Conservation (phyloP, 768 basidiomycete species). For the Leccinum incarnatum region DNA sequence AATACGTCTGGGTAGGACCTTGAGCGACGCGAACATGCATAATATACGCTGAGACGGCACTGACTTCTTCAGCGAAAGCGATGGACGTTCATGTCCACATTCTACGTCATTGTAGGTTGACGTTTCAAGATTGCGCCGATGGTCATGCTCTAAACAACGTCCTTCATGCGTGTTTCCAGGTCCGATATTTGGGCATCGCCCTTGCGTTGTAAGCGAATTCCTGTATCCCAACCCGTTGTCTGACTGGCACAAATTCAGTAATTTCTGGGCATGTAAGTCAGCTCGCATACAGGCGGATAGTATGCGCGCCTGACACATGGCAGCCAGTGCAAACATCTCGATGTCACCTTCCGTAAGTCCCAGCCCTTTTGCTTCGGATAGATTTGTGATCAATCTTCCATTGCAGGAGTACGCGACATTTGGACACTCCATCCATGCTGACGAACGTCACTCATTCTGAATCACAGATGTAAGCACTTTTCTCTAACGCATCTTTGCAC, state of each 20-base stretch:
- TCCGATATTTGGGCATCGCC: constrained; percentile 17
- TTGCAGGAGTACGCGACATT: constrained; percentile 10
- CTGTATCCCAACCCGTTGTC: background rate
- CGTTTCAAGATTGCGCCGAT: background rate
- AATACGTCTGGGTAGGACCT: constrained; percentile 21
- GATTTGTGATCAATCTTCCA: background rate
- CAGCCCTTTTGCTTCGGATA: background rate
- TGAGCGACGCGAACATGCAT: background rate
- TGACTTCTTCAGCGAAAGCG: constrained; percentile 1
- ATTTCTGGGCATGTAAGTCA: constrained; percentile 18
- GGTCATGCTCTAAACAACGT: background rate
- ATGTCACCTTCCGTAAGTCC: constrained; percentile 15
- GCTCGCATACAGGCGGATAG: background rate
- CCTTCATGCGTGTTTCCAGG: background rate
- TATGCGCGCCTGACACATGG: background rate
- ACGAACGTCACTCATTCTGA: background rate
- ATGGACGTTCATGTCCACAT: constrained; percentile 14
- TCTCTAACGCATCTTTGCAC: background rate
- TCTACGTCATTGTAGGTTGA: constrained; percentile 16
- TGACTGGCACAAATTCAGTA: constrained; percentile 1
- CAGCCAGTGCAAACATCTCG: constrained; percentile 19
- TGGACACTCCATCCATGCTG: background rate
- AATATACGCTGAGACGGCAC: background rate
- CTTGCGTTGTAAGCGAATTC: constrained; percentile 13
- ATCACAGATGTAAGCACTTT: constrained; percentile 10